These are phyloP conservation scores for Russula sp. DNA, from an alignment of 768 basidiomycete species.

Conservation along the genomic window DNA sequence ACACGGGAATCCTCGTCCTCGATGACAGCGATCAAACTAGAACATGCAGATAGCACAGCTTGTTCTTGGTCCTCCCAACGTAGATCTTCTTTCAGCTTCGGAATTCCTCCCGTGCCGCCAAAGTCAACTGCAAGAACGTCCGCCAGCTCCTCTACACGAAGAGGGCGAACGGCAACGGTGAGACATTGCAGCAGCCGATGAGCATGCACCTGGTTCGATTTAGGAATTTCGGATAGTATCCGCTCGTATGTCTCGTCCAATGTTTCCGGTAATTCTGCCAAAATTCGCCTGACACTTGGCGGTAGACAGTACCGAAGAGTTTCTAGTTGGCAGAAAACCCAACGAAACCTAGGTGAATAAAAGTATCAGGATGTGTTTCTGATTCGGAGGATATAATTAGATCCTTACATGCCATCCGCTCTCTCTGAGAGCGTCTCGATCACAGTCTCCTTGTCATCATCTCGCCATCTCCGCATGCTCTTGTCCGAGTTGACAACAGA, in stretches of 20 bases:
- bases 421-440: neutral
- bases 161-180: no score
- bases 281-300: neutral
- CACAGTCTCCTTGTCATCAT: no score
- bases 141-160: no score
- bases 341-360: neutral
- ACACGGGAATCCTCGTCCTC: no score
- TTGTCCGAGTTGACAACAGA: neutral
- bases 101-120: neutral
- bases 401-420: neutral
- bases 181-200: neutral
- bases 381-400: neutral
- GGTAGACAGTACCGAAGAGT: neutral
- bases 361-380: neutral
- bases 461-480: neutral
- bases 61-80: neutral
- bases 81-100: neutral
- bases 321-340: neutral
- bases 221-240: neutral
- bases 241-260: neutral
- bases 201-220: neutral
- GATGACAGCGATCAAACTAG: no score
- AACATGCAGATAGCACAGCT: no score
- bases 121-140: neutral
- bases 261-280: neutral